Conservation (phyloP, 208 protist species). For the Cochliopodium minus region DNA sequence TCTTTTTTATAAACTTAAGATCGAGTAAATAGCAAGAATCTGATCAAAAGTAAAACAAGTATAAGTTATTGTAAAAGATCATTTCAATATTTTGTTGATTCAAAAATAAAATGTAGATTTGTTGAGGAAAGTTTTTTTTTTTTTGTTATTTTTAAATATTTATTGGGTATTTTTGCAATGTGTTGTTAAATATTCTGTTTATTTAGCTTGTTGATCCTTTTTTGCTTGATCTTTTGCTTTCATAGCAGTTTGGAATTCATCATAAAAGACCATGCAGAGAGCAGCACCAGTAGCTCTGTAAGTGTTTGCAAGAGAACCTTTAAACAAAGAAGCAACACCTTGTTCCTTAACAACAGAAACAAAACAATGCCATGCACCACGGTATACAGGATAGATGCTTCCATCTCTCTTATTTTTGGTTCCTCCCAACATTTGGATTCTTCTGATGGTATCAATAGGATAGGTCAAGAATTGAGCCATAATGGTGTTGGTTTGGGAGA, state of each 20-base stretch:
- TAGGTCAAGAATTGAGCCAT: constrained; percentile 55
- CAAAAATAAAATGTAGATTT: no score
- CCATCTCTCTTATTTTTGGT: constrained; percentile 23
- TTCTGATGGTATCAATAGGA: constrained; percentile 87
- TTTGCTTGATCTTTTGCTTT: not conserved
- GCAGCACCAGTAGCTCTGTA: constrained; percentile 45
- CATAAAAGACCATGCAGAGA: constrained; percentile 49
- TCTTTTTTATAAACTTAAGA: no score
- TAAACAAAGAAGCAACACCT: constrained; percentile 54
- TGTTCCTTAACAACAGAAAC: constrained; percentile 45
- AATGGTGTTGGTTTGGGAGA: constrained; percentile 39
- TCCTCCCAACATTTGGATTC: constrained; percentile 79
- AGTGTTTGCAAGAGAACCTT: constrained; percentile 58
- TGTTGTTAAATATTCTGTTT: no score
- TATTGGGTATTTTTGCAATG: no score
- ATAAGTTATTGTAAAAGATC: no score
- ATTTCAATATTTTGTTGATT: no score
- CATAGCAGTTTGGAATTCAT: constrained; percentile 29
- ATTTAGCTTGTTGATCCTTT: not conserved
- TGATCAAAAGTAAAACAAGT: no score
- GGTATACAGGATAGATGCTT: no score
- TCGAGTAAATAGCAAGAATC: no score
- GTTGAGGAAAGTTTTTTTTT: no score
- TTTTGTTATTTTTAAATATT: no score
- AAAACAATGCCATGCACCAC: constrained; percentile 33